phyloP scores from a whole-genome alignment of 2,329 filamentous ascomycete species.

The Emmonsiellopsis sp. region DNA sequence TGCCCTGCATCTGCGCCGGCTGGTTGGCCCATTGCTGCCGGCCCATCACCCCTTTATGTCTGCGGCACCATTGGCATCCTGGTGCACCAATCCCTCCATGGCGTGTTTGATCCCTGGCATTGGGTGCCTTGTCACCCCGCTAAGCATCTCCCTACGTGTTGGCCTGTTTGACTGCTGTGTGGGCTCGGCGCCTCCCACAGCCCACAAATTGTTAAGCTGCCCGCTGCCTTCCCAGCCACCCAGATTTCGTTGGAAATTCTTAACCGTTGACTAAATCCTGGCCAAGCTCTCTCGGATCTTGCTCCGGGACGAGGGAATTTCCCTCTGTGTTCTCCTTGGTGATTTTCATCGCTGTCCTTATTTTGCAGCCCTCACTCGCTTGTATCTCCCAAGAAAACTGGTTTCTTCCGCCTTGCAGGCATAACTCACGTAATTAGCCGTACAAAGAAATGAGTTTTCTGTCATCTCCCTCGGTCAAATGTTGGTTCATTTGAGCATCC shows the following conservation, averaged over 20 bases:
- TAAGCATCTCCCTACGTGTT: neutral
- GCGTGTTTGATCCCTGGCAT: neutral
- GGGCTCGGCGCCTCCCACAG: neutral
- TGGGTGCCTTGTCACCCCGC: slow-evolving; percentile 1
- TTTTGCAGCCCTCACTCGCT: too few relatives aligned
- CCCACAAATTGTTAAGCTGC: too few relatives aligned
- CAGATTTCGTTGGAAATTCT: too few relatives aligned
- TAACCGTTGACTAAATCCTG: too few relatives aligned
- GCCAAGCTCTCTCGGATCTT: too few relatives aligned
- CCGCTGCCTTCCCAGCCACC: too few relatives aligned
- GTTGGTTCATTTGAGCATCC: slow-evolving; percentile 1
- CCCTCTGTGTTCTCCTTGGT: too few relatives aligned
- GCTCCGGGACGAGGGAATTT: too few relatives aligned
- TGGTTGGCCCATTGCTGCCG: neutral
- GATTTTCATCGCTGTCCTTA: too few relatives aligned
- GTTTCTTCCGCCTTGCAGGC: neutral
- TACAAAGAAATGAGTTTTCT: neutral
- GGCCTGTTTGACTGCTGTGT: neutral
- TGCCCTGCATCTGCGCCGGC: neutral
- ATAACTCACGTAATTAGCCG: neutral
- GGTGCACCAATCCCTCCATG: neutral
- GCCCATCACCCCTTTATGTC: neutral
- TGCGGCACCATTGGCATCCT: neutral
- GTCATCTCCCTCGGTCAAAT: neutral
- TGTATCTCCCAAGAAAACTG: neutral